phyloP scores from a whole-genome alignment of 176 grass and related monocot genomes.

The Thinopyrum elongatum region DNA sequence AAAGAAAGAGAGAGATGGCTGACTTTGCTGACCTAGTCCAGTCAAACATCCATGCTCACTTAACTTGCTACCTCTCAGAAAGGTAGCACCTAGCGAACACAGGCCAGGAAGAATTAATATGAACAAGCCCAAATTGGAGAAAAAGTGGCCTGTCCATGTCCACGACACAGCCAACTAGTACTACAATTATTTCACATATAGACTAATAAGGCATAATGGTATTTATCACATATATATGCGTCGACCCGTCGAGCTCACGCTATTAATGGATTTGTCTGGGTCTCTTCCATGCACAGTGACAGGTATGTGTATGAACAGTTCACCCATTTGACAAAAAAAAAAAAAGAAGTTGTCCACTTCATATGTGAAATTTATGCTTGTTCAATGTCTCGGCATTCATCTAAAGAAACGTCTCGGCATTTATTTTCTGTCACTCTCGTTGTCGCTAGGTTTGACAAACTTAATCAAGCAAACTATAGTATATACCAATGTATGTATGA shows the following conservation, averaged over 20 bases:
- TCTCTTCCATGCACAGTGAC: neutral
- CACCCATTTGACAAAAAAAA: conserved; percentile 32
- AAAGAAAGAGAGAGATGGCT: conserved; percentile 3
- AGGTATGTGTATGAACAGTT: conserved; percentile 10
- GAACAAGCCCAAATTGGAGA: conserved; percentile 22
- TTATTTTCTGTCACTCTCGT: conserved; percentile 23
- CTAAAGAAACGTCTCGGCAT: neutral
- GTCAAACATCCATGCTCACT: conserved; percentile 70
- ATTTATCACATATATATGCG: neutral
- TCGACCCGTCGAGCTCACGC: neutral
- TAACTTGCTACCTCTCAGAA: conserved; percentile 17
- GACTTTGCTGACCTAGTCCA: conserved; percentile 60
- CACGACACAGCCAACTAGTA: conserved; percentile 27
- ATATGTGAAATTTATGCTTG: conserved; percentile 10
- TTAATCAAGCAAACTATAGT: conserved; percentile 3
- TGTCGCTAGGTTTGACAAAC: conserved; percentile 33
- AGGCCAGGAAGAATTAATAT: neutral
- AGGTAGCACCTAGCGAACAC: conserved; percentile 14
- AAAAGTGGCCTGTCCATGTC: conserved; percentile 22
- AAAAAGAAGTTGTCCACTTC: neutral
- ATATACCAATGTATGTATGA: neutral
- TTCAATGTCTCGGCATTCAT: conserved; percentile 12
- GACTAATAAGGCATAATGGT: neutral
- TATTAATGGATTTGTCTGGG: conserved; percentile 29
- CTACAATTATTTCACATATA: neutral